Conservation (phyloP, 106 monocot genomes). For the Apostasia ramifera region DNA sequence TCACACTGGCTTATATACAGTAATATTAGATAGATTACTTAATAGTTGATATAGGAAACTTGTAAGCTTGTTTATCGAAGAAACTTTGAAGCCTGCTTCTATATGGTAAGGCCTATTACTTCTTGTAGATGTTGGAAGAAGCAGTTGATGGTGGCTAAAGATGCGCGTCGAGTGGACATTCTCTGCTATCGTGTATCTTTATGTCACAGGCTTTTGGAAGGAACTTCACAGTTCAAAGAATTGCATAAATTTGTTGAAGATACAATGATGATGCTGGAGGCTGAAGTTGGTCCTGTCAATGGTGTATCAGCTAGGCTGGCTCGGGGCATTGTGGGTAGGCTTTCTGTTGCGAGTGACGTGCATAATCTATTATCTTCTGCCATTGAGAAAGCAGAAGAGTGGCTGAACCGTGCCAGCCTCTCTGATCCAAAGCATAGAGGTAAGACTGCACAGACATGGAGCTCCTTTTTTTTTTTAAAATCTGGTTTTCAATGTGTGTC, state of each 20-base stretch:
- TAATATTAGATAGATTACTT: neutral
- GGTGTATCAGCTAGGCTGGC: slow-evolving; percentile 67
- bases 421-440: slow-evolving; percentile 26
- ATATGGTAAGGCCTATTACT: neutral
- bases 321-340: slow-evolving; percentile 69
- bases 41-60: neutral
- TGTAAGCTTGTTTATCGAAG: neutral
- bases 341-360: slow-evolving; percentile 49
- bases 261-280: slow-evolving; percentile 55
- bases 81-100: neutral
- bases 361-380: slow-evolving; percentile 56
- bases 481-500: no score
- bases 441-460: slow-evolving; percentile 1
- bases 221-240: slow-evolving; percentile 49
- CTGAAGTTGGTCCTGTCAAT: slow-evolving; percentile 67
- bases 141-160: slow-evolving; percentile 61
- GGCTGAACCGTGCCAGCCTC: slow-evolving; percentile 17
- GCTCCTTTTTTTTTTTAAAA: no score
- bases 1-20: neutral
- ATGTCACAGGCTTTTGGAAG: slow-evolving; percentile 52
- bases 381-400: slow-evolving; percentile 57
- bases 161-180: slow-evolving; percentile 69
- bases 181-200: slow-evolving; percentile 62
- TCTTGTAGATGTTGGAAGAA: slow-evolving; percentile 16
- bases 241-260: slow-evolving; percentile 54